Evolutionary conservation across 73 alveolate genomes (phyloP).

Genomic region (Paramecium sonneborni): DNA sequence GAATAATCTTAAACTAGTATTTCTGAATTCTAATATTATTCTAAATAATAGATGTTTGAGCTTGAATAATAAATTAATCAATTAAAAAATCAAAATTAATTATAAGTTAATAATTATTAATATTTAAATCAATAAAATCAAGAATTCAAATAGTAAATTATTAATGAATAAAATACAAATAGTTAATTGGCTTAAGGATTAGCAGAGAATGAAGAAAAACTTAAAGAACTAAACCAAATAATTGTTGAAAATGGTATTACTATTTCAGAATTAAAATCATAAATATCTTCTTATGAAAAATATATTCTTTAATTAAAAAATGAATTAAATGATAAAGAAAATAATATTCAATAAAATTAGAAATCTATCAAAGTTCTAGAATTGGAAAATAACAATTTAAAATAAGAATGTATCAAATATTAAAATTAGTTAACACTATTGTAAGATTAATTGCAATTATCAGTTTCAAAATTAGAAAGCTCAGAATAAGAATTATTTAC

Average conservation of each 20-base stretch:
- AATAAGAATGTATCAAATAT: not conserved
- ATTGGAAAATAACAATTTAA: not conserved
- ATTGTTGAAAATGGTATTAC: not conserved
- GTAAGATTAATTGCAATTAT: not conserved
- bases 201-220: not conserved
- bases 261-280: not conserved
- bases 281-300: not conserved
- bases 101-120: not conserved
- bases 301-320: not conserved
- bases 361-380: not conserved
- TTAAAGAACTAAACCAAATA: not conserved
- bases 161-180: not conserved
- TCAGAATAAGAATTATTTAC: not conserved
- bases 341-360: not conserved
- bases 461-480: not conserved
- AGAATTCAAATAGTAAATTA: not conserved
- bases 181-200: not conserved
- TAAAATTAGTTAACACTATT: not conserved
- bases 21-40: not conserved
- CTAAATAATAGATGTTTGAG: not conserved
- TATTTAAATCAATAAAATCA: not conserved
- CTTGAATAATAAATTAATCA: not conserved
- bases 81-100: not conserved
- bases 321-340: not conserved
- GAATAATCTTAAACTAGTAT: not conserved